Evolutionary conservation across 2,329 filamentous ascomycete genomes (phyloP).

Genomic region (Ophiognomonia clavigignenti-juglandacearum): DNA sequence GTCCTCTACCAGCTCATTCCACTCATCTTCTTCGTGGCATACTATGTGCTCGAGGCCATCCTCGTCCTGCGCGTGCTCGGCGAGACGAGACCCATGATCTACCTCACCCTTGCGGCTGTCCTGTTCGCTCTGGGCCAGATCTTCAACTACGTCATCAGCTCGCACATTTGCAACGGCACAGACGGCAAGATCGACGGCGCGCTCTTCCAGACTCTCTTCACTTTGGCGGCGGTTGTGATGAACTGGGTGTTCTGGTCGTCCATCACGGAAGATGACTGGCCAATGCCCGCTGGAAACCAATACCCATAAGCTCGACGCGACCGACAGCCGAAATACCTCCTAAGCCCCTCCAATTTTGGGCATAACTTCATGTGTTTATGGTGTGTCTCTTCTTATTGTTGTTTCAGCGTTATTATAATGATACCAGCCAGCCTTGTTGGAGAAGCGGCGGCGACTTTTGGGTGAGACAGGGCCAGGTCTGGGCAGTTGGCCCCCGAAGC

Average conservation of each 20-base stretch:
- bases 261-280: constrained; percentile 99
- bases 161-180: constrained; percentile 82
- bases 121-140: constrained; percentile 90
- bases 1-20: constrained; percentile 89
- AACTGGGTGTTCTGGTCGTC: constrained; percentile 98
- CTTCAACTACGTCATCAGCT: constrained; percentile 92
- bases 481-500: constrained; percentile 9
- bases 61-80: constrained; percentile 83
- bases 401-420: constrained; percentile 9
- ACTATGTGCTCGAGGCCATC: constrained; percentile 76
- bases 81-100: constrained; percentile 89
- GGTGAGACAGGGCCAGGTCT: background rate
- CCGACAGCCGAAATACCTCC: too few relatives aligned
- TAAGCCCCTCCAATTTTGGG: too few relatives aligned
- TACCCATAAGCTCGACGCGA: constrained; percentile 25
- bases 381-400: background rate
- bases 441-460: constrained; percentile 6
- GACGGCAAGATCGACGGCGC: constrained; percentile 85
- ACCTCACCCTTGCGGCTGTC: constrained; percentile 67
- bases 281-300: constrained; percentile 42
- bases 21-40: constrained; percentile 82
- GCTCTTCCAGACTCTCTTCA: constrained; percentile 91
- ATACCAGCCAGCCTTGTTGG: constrained; percentile 9
- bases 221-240: constrained; percentile 72
- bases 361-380: constrained; percentile 2